phyloP scores from a whole-genome alignment of 139 green algal genomes.

The Volvox reticuliferus region DNA sequence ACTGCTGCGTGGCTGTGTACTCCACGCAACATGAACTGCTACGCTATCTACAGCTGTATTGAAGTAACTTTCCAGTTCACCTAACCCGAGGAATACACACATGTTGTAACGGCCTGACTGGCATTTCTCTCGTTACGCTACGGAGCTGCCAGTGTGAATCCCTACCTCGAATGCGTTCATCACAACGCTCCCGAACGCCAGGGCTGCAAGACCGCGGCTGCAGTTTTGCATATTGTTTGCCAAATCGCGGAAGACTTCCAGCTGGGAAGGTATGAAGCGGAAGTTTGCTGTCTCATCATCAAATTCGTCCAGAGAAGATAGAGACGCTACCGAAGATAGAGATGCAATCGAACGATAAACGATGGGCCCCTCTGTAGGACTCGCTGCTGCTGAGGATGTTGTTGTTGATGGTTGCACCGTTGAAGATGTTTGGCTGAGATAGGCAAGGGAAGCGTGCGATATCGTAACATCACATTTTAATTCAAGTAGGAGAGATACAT shows the following conservation, averaged over 20 bases:
- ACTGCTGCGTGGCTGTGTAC: neutral
- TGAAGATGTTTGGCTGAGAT: neutral
- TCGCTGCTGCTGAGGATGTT: neutral
- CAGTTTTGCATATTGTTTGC: neutral
- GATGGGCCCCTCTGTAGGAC: neutral
- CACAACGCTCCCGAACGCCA: constrained; percentile 26
- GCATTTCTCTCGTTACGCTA: neutral
- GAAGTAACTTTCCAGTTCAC: too few relatives aligned
- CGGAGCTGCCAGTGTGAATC: too few relatives aligned
- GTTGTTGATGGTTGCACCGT: neutral
- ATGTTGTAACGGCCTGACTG: neutral
- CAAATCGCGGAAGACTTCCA: neutral
- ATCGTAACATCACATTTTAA: too few relatives aligned
- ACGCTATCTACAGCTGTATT: neutral
- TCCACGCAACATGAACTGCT: neutral
- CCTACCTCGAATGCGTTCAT: constrained; percentile 26
- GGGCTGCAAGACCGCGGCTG: neutral
- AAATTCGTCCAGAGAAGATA: neutral
- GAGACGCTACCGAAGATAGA: neutral
- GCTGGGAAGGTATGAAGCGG: constrained; percentile 18
- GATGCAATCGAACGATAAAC: neutral
- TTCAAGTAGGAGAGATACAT: too few relatives aligned
- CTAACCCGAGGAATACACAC: neutral
- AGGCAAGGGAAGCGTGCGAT: neutral
- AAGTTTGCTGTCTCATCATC: neutral